Conservation (phyloP, 208 protist genomes). For the Trypanosoma congolense region DNA sequence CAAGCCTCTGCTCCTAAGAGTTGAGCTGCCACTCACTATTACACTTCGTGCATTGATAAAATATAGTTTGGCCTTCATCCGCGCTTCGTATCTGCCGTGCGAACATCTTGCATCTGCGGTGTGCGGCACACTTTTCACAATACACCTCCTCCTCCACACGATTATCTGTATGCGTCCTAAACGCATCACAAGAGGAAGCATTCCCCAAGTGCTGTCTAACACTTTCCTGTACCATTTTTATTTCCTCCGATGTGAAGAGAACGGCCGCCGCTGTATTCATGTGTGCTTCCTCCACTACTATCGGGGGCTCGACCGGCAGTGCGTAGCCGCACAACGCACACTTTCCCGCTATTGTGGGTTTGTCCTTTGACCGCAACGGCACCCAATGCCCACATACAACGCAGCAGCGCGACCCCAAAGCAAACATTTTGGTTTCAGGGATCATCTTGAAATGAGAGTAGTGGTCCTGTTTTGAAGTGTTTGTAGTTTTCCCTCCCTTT, state of each 20-base stretch:
- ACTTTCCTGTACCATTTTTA: constrained; percentile 24
- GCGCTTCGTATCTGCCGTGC: constrained; percentile 85
- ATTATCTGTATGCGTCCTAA: constrained; percentile 66
- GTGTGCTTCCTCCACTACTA: constrained; percentile 8
- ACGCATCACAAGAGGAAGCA: constrained; percentile 4
- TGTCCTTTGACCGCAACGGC: too few species aligned
- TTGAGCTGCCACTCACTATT: constrained; percentile 85
- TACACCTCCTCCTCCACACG: constrained; percentile 83
- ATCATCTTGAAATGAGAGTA: too few species aligned
- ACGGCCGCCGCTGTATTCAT: constrained; percentile 32
- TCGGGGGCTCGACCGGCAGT: constrained; percentile 17
- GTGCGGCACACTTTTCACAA: constrained; percentile 71
- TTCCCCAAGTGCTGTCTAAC: constrained; percentile 15
- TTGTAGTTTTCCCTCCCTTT: too few species aligned
- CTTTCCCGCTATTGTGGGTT: too few species aligned
- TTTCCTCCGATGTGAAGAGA: constrained; percentile 47
- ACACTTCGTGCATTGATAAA: constrained; percentile 87
- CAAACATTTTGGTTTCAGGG: constrained; percentile 46
- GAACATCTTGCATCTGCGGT: constrained; percentile 74
- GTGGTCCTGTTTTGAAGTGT: too few species aligned
- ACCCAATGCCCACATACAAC: constrained; percentile 63
- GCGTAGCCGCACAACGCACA: constrained; percentile 31
- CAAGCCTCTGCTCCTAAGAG: too few species aligned
- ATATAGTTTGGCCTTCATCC: constrained; percentile 91
- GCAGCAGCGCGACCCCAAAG: constrained; percentile 62